Evolutionary conservation across 306 rosid species (phyloP).

Genomic region (Acmispon strigosus): DNA sequence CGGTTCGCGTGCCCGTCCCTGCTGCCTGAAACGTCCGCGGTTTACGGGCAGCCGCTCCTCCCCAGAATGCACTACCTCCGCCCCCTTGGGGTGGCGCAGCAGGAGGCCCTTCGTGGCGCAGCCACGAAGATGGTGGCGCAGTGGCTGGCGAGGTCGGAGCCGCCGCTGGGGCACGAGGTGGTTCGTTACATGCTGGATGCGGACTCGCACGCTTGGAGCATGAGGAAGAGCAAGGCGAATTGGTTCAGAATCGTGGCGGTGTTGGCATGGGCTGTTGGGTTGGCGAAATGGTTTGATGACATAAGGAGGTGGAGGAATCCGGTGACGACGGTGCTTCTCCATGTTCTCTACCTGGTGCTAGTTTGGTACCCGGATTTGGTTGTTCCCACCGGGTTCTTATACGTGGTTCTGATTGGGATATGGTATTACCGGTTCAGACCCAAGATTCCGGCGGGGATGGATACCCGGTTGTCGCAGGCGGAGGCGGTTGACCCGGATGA

Average conservation of each 20-base stretch:
- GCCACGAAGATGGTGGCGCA: slow-evolving; percentile 76
- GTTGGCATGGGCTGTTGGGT: slow-evolving; percentile 75
- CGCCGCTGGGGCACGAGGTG: slow-evolving; percentile 79
- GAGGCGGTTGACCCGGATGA: slow-evolving; percentile 80
- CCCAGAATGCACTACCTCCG: slow-evolving; percentile 91
- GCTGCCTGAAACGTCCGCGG: slow-evolving; percentile 67
- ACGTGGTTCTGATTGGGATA: slow-evolving; percentile 74
- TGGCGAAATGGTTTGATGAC: slow-evolving; percentile 83
- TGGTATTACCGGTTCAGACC: slow-evolving; percentile 93
- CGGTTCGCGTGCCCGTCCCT: slow-evolving; percentile 71
- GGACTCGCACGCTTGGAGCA: slow-evolving; percentile 90
- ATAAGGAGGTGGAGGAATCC: slow-evolving; percentile 83
- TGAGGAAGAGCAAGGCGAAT: slow-evolving; percentile 86
- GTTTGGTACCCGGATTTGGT: slow-evolving; percentile 97
- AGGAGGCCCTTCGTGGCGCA: slow-evolving; percentile 77
- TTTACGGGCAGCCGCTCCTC: slow-evolving; percentile 75
- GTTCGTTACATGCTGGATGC: slow-evolving; percentile 91
- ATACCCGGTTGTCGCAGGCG: slow-evolving; percentile 65
- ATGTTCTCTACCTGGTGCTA: slow-evolving; percentile 67
- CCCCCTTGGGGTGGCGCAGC: slow-evolving; percentile 79
- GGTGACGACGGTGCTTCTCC: slow-evolving; percentile 70
- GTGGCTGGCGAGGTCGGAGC: slow-evolving; percentile 79
- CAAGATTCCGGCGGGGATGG: slow-evolving; percentile 88
- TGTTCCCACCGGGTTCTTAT: slow-evolving; percentile 82
- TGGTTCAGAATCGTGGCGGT: slow-evolving; percentile 94